Evolutionary conservation across 2,329 filamentous ascomycete genomes (phyloP).

Genomic region (Aulographum hederae): DNA sequence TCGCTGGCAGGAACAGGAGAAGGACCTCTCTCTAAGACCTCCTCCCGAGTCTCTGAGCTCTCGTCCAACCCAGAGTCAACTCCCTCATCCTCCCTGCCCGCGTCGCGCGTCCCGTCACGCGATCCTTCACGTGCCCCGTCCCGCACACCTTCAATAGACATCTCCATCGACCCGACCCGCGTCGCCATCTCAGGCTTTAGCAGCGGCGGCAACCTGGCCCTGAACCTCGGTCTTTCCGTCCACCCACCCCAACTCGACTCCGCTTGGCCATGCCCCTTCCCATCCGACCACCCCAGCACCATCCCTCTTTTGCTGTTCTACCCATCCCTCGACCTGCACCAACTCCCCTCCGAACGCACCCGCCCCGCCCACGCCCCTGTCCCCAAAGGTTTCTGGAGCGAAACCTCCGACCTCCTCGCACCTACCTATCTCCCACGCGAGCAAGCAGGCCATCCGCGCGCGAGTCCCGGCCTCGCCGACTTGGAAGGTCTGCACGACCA

Average conservation of each 20-base stretch:
- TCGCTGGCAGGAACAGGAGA: neutral
- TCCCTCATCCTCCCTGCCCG: too few relatives aligned
- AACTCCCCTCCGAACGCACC: constrained; percentile 21
- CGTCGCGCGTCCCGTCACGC: too few relatives aligned
- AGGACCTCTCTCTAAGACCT: neutral
- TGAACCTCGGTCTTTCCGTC: constrained; percentile 22
- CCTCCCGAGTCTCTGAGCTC: too few relatives aligned
- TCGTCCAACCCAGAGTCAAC: too few relatives aligned
- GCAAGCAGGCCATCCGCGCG: constrained; percentile 18
- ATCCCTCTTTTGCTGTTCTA: constrained; percentile 24
- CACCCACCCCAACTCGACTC: constrained; percentile 13
- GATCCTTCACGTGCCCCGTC: too few relatives aligned
- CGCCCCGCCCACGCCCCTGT: constrained; percentile 16
- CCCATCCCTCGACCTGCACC: constrained; percentile 21
- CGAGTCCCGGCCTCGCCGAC: constrained; percentile 20
- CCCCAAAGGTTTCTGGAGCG: constrained; percentile 10
- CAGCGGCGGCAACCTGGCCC: constrained; percentile 27
- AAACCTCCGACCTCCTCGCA: constrained; percentile 15
- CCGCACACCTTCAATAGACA: too few relatives aligned
- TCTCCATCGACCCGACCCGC: constrained; percentile 18
- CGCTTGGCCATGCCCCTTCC: constrained; percentile 19
- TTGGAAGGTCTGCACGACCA: constrained; percentile 15
- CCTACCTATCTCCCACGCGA: constrained; percentile 22
- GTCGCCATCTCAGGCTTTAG: constrained; percentile 27
- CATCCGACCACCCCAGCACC: constrained; percentile 14